These are phyloP conservation scores for Citrus inodora DNA, from an alignment of 345 rosid species.

Conservation along the genomic window DNA sequence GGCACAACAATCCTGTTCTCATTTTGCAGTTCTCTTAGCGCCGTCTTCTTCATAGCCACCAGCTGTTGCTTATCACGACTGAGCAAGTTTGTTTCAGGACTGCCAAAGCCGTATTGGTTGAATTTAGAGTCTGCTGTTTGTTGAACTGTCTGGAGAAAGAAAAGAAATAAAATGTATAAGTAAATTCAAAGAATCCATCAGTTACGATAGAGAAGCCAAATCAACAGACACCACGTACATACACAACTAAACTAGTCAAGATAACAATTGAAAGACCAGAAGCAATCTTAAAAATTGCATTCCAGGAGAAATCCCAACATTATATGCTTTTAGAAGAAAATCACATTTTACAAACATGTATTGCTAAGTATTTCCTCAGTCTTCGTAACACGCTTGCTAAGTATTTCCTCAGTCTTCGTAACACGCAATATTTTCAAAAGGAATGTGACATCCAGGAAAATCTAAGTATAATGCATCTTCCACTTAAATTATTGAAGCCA, in stretches of 20 bases:
- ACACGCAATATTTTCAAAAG: neutral
- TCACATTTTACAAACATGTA: neutral
- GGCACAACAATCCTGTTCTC: slow-evolving; percentile 43
- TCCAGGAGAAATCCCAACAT: neutral
- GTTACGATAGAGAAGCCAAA: neutral
- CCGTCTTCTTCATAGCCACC: slow-evolving; percentile 46
- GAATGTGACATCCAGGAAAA: neutral
- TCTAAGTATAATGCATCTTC: neutral
- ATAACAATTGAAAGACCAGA: neutral
- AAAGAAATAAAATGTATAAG: neutral
- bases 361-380: neutral
- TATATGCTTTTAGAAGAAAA: neutral
- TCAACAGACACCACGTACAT: neutral
- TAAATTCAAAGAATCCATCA: neutral
- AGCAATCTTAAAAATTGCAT: neutral
- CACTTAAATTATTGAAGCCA: neutral
- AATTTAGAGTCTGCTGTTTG: slow-evolving; percentile 43
- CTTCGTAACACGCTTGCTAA: neutral
- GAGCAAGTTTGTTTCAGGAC: slow-evolving; percentile 35
- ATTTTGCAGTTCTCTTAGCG: slow-evolving; percentile 59
- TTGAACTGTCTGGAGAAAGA: slow-evolving; percentile 42
- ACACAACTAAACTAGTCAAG: neutral
- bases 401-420: neutral
- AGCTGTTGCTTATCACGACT: slow-evolving; percentile 37
- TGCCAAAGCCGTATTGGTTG: slow-evolving; percentile 35